phyloP scores from a whole-genome alignment of 306 rosid species.

The Glycine soja region DNA sequence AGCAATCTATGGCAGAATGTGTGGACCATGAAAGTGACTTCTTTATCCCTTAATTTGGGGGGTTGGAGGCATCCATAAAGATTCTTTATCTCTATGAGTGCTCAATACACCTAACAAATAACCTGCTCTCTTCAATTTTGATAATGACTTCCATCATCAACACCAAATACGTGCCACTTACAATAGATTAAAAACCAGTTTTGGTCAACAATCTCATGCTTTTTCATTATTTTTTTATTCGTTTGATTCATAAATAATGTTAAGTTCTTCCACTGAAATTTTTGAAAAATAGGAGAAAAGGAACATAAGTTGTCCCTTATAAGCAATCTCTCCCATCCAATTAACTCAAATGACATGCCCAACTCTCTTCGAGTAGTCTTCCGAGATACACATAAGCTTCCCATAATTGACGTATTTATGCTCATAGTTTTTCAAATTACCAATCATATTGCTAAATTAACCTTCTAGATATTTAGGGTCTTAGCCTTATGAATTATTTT shows the following conservation, averaged over 20 bases:
- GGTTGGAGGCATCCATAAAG: conserved; percentile 50
- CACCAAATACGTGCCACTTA: conserved; percentile 38
- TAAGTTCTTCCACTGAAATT: conserved; percentile 43
- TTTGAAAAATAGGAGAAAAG: not conserved
- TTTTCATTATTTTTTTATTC: conserved; percentile 15
- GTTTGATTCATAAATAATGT: conserved; percentile 10
- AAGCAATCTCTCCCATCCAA: conserved; percentile 46
- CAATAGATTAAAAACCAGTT: not conserved
- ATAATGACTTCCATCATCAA: conserved; percentile 67
- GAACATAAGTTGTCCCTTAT: not conserved
- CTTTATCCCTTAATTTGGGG: conserved; percentile 49
- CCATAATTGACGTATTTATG: conserved; percentile 47
- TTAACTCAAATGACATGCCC: conserved; percentile 35
- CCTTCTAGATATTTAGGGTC: conserved; percentile 41
- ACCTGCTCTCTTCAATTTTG: conserved; percentile 77
- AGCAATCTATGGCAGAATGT: conserved; percentile 28
- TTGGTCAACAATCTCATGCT: conserved; percentile 78
- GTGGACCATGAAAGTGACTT: conserved; percentile 42
- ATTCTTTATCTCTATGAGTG: conserved; percentile 57
- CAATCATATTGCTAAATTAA: conserved; percentile 42
- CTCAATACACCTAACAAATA: conserved; percentile 74
- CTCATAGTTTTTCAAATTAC: conserved; percentile 31
- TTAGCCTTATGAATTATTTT: conserved; percentile 37
- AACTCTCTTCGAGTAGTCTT: conserved; percentile 37
- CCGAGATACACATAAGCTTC: conserved; percentile 27